phyloP scores from a whole-genome alignment of 768 basidiomycete species.

The Dioszegia aurantiaca region DNA sequence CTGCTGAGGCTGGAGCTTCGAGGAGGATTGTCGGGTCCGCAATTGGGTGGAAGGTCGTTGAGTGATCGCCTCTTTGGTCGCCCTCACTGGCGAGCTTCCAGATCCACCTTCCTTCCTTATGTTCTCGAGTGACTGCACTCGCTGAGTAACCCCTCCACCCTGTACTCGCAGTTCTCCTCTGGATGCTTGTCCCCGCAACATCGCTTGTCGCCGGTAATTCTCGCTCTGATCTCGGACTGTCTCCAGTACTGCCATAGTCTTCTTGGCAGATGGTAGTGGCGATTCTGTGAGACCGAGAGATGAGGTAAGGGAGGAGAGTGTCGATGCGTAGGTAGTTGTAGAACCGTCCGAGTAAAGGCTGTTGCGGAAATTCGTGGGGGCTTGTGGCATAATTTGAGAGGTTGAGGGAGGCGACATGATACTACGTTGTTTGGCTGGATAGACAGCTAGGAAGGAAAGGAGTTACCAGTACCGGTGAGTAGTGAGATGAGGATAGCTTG shows the following conservation, averaged over 20 bases:
- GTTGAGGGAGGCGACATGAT: not conserved
- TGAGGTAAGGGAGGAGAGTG: slow-evolving; percentile 33
- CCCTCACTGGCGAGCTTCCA: too few relatives aligned
- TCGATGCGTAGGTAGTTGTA: slow-evolving; percentile 34
- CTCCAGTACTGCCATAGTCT: slow-evolving; percentile 2
- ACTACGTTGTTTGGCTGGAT: not conserved
- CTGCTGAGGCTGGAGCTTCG: not conserved
- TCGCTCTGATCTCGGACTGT: slow-evolving; percentile 7
- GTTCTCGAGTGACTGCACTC: slow-evolving; percentile 8
- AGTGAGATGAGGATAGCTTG: not conserved
- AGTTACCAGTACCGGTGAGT: too few relatives aligned
- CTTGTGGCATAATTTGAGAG: not conserved
- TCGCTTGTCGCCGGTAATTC: not conserved
- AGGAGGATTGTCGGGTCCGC: too few relatives aligned
- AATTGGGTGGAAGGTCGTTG: slow-evolving; percentile 6
- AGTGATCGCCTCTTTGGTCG: not conserved
- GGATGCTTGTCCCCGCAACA: slow-evolving; percentile 1
- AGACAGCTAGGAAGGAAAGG: not conserved
- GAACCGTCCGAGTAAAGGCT: slow-evolving; percentile 27
- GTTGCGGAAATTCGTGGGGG: slow-evolving; percentile 14
- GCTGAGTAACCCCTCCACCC: not conserved
- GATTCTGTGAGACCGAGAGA: slow-evolving; percentile 35
- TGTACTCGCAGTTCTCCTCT: not conserved
- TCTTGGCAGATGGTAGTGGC: slow-evolving; percentile 16
- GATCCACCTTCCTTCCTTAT: not conserved